phyloP scores from a whole-genome alignment of 495 filamentous ascomycete species.

The Aspergillus funiculosus region DNA sequence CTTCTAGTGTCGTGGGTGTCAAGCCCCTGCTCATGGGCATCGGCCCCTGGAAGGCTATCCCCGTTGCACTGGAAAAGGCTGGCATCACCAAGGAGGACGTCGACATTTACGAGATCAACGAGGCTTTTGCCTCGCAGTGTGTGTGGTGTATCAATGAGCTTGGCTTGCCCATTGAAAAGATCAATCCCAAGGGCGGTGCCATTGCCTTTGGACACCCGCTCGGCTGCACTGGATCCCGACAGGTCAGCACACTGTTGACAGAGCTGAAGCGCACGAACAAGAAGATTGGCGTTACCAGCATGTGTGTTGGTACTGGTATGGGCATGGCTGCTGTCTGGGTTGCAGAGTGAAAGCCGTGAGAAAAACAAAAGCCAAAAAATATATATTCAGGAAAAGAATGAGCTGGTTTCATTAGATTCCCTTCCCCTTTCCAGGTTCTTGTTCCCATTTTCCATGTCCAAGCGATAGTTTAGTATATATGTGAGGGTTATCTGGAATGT shows the following conservation, averaged over 20 bases:
- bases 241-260: constrained; percentile 85
- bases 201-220: constrained; percentile 99
- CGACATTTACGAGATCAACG: constrained; percentile 98
- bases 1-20: constrained; percentile 80
- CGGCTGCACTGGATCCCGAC: constrained; percentile 87
- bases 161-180: constrained; percentile 65
- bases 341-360: constrained; percentile 53
- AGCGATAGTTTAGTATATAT: constrained; percentile 27
- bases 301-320: constrained; percentile 98
- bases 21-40: constrained; percentile 92
- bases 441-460: constrained; percentile 25
- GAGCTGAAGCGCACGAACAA: constrained; percentile 76
- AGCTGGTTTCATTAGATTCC: constrained; percentile 19
- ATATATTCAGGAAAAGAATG: constrained; percentile 11
- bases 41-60: constrained; percentile 94
- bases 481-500: constrained; percentile 11
- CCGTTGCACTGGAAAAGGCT: constrained; percentile 79
- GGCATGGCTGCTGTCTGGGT: constrained; percentile 96
- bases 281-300: constrained; percentile 87
- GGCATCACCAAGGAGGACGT: constrained; percentile 86
- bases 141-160: constrained; percentile 90
- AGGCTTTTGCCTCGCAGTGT: constrained; percentile 94
- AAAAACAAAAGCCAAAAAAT: neutral
- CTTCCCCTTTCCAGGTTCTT: constrained; percentile 1
- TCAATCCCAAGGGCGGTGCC: constrained; percentile 96